Conservation (phyloP, 2,329 filamentous ascomycete genomes). For the Colletotrichum limetticola region DNA sequence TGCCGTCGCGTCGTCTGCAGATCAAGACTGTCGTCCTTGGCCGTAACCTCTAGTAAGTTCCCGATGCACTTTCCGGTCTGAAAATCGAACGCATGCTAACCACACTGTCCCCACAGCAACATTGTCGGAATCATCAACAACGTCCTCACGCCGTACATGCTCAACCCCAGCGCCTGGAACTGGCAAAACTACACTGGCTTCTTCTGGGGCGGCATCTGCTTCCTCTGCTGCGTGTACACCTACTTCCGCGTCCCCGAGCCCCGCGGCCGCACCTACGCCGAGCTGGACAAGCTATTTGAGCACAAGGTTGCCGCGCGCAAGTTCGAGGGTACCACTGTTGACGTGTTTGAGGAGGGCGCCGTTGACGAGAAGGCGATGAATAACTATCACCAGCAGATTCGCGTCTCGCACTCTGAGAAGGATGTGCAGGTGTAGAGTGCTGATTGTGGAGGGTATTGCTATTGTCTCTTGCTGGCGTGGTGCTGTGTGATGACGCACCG, state of each 20-base stretch:
- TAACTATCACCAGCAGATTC: slow-evolving; percentile 57
- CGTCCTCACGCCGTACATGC: slow-evolving; percentile 90
- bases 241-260: slow-evolving; percentile 87
- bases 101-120: slow-evolving; percentile 61
- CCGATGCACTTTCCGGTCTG: background rate
- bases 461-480: background rate
- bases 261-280: slow-evolving; percentile 82
- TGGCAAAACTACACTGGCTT: slow-evolving; percentile 91
- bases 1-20: slow-evolving; percentile 84
- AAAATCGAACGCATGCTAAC: background rate
- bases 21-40: slow-evolving; percentile 93
- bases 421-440: slow-evolving; percentile 13
- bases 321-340: slow-evolving; percentile 70
- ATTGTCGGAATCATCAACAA: slow-evolving; percentile 84
- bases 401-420: slow-evolving; percentile 43
- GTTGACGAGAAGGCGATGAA: slow-evolving; percentile 58
- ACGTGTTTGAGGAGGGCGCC: slow-evolving; percentile 62
- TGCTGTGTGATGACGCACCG: no score
- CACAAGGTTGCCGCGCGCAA: slow-evolving; percentile 76
- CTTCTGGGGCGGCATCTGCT: slow-evolving; percentile 87
- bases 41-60: slow-evolving; percentile 76
- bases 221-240: slow-evolving; percentile 82
- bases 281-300: slow-evolving; percentile 88
- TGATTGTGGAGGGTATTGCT: background rate
- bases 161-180: slow-evolving; percentile 87